phyloP scores from a whole-genome alignment of 2,329 filamentous ascomycete genomes.

The Botrytis squamosa region DNA sequence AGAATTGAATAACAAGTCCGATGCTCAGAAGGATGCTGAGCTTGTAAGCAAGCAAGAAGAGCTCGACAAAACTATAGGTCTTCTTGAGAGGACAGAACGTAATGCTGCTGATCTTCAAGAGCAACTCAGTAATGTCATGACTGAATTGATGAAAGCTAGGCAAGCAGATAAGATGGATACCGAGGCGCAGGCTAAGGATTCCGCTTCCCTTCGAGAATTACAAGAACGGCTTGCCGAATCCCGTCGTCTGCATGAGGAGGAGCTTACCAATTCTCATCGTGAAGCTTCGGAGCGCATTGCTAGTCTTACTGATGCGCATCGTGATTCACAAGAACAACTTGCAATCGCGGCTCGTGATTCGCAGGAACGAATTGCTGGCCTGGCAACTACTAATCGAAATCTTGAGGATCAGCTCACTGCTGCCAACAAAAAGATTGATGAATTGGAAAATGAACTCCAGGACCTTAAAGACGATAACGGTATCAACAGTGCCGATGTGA shows the following conservation, averaged over 20 bases:
- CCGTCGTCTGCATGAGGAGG: conserved; percentile 16
- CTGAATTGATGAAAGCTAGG: conserved; percentile 38
- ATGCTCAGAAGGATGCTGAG: conserved; percentile 66
- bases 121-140: conserved; percentile 38
- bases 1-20: conserved; percentile 85
- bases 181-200: conserved; percentile 31
- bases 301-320: conserved; percentile 7
- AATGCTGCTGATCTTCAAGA: conserved; percentile 37
- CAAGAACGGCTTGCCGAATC: conserved; percentile 27
- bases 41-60: conserved; percentile 58
- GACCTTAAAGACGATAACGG: conserved; percentile 35
- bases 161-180: conserved; percentile 31
- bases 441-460: conserved; percentile 38
- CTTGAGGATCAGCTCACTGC: conserved; percentile 14
- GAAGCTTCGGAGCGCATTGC: conserved; percentile 16
- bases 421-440: conserved; percentile 36
- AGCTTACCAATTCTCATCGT: conserved; percentile 17
- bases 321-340: conserved; percentile 12
- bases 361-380: conserved; percentile 13
- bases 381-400: conserved; percentile 17
- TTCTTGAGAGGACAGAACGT: conserved; percentile 39
- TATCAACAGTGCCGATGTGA: conserved; percentile 35
- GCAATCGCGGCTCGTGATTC: conserved; percentile 14
- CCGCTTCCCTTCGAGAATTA: conserved; percentile 26
- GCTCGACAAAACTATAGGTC: conserved; percentile 46